These are phyloP conservation scores for Psilocybe mexicana DNA, from an alignment of 1,284 basidiomycete genomes.

Conservation along the genomic window DNA sequence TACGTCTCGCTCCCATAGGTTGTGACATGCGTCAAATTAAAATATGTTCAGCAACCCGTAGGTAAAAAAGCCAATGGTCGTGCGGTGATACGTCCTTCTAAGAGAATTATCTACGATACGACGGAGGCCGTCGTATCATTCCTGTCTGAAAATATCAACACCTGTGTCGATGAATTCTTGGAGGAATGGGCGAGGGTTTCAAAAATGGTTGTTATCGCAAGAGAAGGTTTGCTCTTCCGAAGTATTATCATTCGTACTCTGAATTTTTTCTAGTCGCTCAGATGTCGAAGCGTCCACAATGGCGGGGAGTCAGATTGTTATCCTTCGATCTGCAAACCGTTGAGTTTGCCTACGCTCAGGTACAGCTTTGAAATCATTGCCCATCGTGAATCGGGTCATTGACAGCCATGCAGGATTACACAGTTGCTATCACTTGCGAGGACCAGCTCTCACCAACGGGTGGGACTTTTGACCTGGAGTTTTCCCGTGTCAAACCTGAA, in stretches of 20 bases:
- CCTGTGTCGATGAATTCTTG: slow-evolving; percentile 85
- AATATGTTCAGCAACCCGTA: slow-evolving; percentile 83
- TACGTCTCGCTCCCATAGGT: slow-evolving; percentile 42
- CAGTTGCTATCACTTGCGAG: slow-evolving; percentile 72
- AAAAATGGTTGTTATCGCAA: slow-evolving; percentile 89
- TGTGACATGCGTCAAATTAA: slow-evolving; percentile 83
- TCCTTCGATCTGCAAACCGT: slow-evolving; percentile 89
- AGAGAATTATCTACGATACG: slow-evolving; percentile 85
- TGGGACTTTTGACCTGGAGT: slow-evolving; percentile 71
- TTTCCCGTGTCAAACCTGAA: slow-evolving; percentile 51
- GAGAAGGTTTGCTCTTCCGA: slow-evolving; percentile 58
- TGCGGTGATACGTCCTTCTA: slow-evolving; percentile 73
- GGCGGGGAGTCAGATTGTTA: slow-evolving; percentile 73
- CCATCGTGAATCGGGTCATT: neutral
- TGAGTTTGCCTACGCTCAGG: slow-evolving; percentile 77
- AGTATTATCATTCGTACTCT: neutral
- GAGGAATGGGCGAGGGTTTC: slow-evolving; percentile 90
- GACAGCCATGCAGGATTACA: slow-evolving; percentile 53
- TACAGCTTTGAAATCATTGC: slow-evolving; percentile 26
- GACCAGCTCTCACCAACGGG: slow-evolving; percentile 66
- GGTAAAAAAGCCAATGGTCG: slow-evolving; percentile 64
- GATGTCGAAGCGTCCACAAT: slow-evolving; percentile 70
- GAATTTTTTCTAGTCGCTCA: slow-evolving; percentile 61
- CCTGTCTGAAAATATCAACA: slow-evolving; percentile 80
- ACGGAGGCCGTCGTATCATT: slow-evolving; percentile 85